Evolutionary conservation across 2,329 filamentous ascomycete genomes (phyloP).

Genomic region (Aspergillus unguis): DNA sequence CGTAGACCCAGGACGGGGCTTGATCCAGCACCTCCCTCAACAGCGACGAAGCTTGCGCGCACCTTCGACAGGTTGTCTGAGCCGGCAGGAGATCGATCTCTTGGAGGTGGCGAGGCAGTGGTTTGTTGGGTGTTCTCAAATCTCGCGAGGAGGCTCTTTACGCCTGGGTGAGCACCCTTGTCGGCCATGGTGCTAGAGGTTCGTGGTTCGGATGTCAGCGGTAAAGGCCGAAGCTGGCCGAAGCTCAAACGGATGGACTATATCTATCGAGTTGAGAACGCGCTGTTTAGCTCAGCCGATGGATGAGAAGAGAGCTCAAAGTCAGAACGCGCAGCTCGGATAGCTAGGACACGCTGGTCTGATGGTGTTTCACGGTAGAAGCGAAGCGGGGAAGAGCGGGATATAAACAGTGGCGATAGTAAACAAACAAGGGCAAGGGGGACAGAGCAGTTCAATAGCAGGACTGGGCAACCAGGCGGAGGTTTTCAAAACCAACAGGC

Average conservation of each 20-base stretch:
- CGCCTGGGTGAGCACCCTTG: slow-evolving; percentile 44
- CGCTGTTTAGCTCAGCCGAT: background rate
- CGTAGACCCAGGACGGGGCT: slow-evolving; percentile 41
- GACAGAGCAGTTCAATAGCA: slow-evolving; percentile 7
- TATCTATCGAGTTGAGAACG: background rate
- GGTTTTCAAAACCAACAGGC: slow-evolving; percentile 3
- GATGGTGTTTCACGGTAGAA: background rate
- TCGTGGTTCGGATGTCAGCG: slow-evolving; percentile 1
- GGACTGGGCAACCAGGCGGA: background rate
- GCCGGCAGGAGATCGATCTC: slow-evolving; percentile 64
- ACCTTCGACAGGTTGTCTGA: slow-evolving; percentile 63
- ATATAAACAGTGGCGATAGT: slow-evolving; percentile 10
- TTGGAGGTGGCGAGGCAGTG: slow-evolving; percentile 60
- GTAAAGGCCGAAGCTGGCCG: slow-evolving; percentile 4
- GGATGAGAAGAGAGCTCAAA: background rate
- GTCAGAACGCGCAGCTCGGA: background rate
- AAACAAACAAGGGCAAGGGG: slow-evolving; percentile 11
- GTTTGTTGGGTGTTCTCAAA: slow-evolving; percentile 68
- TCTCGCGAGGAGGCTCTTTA: slow-evolving; percentile 74
- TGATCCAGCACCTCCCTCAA: slow-evolving; percentile 55
- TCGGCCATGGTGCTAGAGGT: slow-evolving; percentile 17
- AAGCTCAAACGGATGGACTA: background rate
- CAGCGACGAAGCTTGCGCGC: slow-evolving; percentile 69
- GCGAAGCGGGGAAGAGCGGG: slow-evolving; percentile 7
- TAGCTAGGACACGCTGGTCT: slow-evolving; percentile 5